These are phyloP conservation scores for Trichoderma sp. DNA, from an alignment of 2,329 filamentous ascomycete species.

Conservation along the genomic window DNA sequence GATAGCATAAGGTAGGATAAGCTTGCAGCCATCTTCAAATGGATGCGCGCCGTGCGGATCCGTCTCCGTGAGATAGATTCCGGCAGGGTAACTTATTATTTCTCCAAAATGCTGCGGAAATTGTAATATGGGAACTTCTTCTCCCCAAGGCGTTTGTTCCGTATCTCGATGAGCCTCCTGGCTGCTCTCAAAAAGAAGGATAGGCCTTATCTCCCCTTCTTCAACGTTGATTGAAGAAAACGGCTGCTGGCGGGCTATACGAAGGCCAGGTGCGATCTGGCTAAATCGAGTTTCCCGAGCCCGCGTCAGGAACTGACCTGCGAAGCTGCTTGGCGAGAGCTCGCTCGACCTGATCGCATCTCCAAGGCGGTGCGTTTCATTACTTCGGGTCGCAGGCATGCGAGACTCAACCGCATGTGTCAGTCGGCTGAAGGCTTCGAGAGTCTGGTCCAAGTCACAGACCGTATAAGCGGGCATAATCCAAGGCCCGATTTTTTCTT, in stretches of 20 bases:
- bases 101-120: neutral
- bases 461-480: constrained; percentile 3
- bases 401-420: constrained; percentile 7
- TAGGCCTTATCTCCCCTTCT: neutral
- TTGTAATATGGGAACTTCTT: neutral
- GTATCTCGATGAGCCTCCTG: constrained; percentile 2
- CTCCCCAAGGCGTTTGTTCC: constrained; percentile 6
- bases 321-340: neutral
- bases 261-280: constrained; percentile 7
- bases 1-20: constrained; percentile 5
- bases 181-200: constrained; percentile 11
- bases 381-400: neutral
- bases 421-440: neutral
- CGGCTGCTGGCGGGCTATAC: constrained; percentile 8
- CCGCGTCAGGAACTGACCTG: neutral
- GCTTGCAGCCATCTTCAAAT: constrained; percentile 14
- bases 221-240: constrained; percentile 1
- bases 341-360: neutral
- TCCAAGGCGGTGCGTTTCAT: neutral
- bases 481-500: constrained; percentile 1
- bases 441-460: neutral
- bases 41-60: constrained; percentile 1
- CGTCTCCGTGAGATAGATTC: constrained; percentile 5
- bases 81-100: neutral
- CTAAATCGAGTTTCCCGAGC: neutral